Evolutionary conservation across 768 basidiomycete species (phyloP).

Genomic region (Leucocoprinus sp.): DNA sequence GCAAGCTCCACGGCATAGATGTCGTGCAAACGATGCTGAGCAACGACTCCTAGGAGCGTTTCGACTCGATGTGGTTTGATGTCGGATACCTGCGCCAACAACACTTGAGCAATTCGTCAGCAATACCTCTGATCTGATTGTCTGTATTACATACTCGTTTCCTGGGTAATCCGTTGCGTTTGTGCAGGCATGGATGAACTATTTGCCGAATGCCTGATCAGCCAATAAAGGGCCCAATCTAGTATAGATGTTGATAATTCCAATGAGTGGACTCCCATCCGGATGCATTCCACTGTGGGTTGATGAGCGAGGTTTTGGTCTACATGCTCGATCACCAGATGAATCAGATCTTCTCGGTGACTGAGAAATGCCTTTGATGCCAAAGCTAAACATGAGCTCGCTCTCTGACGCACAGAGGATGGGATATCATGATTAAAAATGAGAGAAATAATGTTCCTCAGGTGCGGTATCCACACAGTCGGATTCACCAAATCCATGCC

Average conservation of each 20-base stretch:
- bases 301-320: neutral
- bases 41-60: slow-evolving; percentile 53
- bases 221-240: slow-evolving; percentile 3
- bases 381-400: neutral
- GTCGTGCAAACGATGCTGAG: slow-evolving; percentile 52
- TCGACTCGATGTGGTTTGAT: slow-evolving; percentile 58
- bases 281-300: slow-evolving; percentile 3
- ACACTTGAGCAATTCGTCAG: slow-evolving; percentile 14
- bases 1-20: slow-evolving; percentile 35
- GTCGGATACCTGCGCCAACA: slow-evolving; percentile 21
- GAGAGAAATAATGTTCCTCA: slow-evolving; percentile 15
- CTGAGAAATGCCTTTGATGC: neutral
- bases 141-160: slow-evolving; percentile 7
- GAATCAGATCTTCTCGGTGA: neutral
- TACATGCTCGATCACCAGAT: neutral
- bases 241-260: neutral
- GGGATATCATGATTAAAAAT: slow-evolving; percentile 1
- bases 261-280: neutral
- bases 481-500: slow-evolving; percentile 10
- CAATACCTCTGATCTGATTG: neutral
- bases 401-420: neutral
- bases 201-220: slow-evolving; percentile 4
- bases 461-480: slow-evolving; percentile 23
- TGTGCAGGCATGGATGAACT: neutral
- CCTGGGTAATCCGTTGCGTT: neutral